Conservation (phyloP, 768 basidiomycete genomes). For the Tulasnella sp. region DNA sequence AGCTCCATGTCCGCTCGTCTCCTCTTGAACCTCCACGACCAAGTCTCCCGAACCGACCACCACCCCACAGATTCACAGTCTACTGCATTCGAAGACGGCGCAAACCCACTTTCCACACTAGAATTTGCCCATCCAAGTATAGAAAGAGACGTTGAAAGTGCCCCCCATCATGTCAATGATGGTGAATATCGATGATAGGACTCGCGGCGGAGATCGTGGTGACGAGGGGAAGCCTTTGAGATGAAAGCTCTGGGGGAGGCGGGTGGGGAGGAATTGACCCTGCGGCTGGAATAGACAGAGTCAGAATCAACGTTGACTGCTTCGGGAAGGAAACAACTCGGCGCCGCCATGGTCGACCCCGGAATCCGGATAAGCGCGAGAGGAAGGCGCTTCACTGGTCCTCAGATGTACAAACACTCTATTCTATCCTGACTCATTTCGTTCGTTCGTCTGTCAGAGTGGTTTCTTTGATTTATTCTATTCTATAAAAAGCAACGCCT, state of each 20-base stretch:
- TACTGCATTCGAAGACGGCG: neutral
- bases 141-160: neutral
- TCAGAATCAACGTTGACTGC: neutral
- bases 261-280: neutral
- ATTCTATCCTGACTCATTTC: neutral
- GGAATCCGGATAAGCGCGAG: neutral
- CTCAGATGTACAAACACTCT: neutral
- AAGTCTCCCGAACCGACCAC: neutral
- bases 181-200: neutral
- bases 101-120: neutral
- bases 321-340: neutral
- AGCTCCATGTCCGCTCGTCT: constrained; percentile 18
- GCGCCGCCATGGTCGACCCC: neutral
- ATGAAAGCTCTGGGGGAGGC: neutral
- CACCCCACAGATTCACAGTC: neutral
- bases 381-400: neutral
- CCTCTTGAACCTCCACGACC: neutral
- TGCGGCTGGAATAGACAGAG: neutral
- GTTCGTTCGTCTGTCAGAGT: neutral
- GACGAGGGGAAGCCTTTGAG: neutral
- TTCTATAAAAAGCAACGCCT: too few species aligned
- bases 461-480: neutral
- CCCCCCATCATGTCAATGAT: neutral
- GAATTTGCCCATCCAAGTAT: neutral
- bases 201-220: neutral